These are phyloP conservation scores for Aechmea fasciata DNA, from an alignment of 176 grass and related monocot genomes.

Conservation along the genomic window DNA sequence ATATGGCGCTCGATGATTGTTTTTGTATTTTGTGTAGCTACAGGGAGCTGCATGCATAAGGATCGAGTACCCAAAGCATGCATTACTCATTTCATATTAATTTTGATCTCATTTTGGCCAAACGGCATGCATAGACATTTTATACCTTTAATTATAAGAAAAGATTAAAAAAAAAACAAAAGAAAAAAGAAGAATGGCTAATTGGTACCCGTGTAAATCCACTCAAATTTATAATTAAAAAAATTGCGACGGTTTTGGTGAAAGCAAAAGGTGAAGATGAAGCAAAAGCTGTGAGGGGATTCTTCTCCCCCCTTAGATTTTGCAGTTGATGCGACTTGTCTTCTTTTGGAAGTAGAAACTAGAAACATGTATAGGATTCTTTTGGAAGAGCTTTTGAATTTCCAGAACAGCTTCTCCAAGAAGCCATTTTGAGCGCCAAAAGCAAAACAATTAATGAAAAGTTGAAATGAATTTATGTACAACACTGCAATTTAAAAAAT, in stretches of 20 bases:
- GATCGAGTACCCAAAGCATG: too few relatives aligned
- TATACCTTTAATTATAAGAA: not conserved
- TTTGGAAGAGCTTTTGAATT: not conserved
- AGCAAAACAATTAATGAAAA: too few relatives aligned
- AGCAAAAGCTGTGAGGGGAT: not conserved
- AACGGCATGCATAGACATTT: too few relatives aligned
- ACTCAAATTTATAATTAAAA: too few relatives aligned
- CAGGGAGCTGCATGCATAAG: too few relatives aligned
- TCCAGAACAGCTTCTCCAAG: not conserved
- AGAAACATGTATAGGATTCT: not conserved
- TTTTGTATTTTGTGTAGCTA: too few relatives aligned
- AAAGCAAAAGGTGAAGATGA: conserved; percentile 2
- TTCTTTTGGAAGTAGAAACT: not conserved
- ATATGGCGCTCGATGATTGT: too few relatives aligned
- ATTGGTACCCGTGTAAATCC: not conserved
- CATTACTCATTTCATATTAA: too few relatives aligned
- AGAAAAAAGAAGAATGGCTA: not conserved
- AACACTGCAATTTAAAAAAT: too few relatives aligned
- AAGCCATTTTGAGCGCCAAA: not conserved
- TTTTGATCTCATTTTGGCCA: too few relatives aligned
- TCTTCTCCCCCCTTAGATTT: not conserved
- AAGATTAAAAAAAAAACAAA: not conserved
- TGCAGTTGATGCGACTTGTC: not conserved
- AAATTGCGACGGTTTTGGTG: not conserved
- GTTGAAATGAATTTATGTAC: too few relatives aligned